These are phyloP conservation scores for Amanita exitialis DNA, from an alignment of 768 basidiomycete genomes.

Conservation along the genomic window DNA sequence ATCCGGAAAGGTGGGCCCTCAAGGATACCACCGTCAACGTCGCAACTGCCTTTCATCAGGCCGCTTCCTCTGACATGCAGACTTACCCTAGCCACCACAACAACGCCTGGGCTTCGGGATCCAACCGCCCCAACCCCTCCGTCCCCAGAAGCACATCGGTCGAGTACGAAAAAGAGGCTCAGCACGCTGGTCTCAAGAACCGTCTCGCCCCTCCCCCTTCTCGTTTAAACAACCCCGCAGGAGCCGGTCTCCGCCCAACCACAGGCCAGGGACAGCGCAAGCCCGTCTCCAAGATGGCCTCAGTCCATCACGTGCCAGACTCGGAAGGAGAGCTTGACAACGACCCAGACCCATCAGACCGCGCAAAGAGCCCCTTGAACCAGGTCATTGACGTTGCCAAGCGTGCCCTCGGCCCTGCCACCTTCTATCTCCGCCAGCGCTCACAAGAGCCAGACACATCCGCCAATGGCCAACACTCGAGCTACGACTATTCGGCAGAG, in stretches of 20 bases:
- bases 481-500: slow-evolving; percentile 74
- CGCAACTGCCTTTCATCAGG: slow-evolving; percentile 71
- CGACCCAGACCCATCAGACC: slow-evolving; percentile 22
- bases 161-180: slow-evolving; percentile 65
- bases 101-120: slow-evolving; percentile 55
- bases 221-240: slow-evolving; percentile 21
- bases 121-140: slow-evolving; percentile 31
- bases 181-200: slow-evolving; percentile 35
- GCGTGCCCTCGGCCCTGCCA: slow-evolving; percentile 41
- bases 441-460: slow-evolving; percentile 44
- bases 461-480: slow-evolving; percentile 30
- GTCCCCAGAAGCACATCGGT: slow-evolving; percentile 71
- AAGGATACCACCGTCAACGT: slow-evolving; percentile 85
- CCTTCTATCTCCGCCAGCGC: slow-evolving; percentile 57
- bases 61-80: slow-evolving; percentile 37
- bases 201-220: slow-evolving; percentile 57
- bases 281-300: slow-evolving; percentile 44
- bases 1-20: slow-evolving; percentile 63
- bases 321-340: slow-evolving; percentile 50
- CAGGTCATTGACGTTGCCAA: slow-evolving; percentile 47
- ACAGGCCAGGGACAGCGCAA: slow-evolving; percentile 22
- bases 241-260: slow-evolving; percentile 13
- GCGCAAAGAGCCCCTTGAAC: slow-evolving; percentile 65
- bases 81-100: slow-evolving; percentile 39
- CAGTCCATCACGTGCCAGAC: slow-evolving; percentile 53